Conservation (phyloP, 1,284 basidiomycete species). For the Termitomyces sp. region DNA sequence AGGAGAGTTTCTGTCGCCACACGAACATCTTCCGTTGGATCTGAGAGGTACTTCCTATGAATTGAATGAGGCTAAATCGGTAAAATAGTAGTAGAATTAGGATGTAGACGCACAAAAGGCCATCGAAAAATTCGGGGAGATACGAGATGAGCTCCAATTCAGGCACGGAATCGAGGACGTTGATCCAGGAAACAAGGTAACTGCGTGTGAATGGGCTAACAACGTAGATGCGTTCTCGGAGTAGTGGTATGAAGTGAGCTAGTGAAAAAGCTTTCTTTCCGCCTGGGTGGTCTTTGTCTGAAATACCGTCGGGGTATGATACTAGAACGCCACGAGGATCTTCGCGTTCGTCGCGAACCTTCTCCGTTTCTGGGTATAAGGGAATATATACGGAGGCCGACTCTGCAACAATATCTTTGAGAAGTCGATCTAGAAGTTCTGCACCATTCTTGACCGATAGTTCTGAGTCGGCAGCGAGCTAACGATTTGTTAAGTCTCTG, state of each 20-base stretch:
- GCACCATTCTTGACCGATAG: constrained; percentile 98
- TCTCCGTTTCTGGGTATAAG: constrained; percentile 77
- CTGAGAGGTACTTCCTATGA: constrained; percentile 86
- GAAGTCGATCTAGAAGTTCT: constrained; percentile 92
- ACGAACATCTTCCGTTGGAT: constrained; percentile 91
- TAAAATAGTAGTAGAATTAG: not conserved
- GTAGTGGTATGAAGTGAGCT: constrained; percentile 89
- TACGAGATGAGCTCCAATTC: constrained; percentile 94
- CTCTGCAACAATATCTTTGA: constrained; percentile 98
- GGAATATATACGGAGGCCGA: constrained; percentile 95
- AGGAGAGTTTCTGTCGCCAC: constrained; percentile 89
- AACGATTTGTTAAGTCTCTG: constrained; percentile 1
- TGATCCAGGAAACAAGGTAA: constrained; percentile 96
- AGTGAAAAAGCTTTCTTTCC: constrained; percentile 87
- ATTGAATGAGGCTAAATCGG: constrained; percentile 6
- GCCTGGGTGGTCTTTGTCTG: constrained; percentile 40
- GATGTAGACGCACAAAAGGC: constrained; percentile 72
- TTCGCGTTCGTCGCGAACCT: constrained; percentile 50
- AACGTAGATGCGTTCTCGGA: constrained; percentile 92
- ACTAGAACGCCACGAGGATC: constrained; percentile 58
- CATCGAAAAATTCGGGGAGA: constrained; percentile 93
- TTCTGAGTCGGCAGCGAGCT: constrained; percentile 97
- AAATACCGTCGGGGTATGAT: constrained; percentile 51
- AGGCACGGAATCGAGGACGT: constrained; percentile 92
- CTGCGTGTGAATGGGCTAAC: constrained; percentile 94